Evolutionary conservation across 805 yeast genomes (phyloP).

Genomic region (Isabelozyma gotoi): DNA sequence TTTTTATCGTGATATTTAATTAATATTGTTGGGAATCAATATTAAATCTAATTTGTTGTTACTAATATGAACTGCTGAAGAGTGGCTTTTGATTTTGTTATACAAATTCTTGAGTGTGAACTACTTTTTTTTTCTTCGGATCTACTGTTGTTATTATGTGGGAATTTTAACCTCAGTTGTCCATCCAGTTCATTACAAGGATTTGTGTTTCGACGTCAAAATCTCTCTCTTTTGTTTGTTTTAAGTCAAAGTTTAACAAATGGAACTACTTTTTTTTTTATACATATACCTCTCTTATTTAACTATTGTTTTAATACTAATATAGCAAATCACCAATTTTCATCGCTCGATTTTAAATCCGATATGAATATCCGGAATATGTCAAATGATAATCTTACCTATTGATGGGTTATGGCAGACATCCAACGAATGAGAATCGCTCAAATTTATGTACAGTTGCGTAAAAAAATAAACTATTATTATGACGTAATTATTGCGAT

Average conservation of each 20-base stretch:
- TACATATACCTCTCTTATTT: not conserved
- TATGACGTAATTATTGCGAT: not conserved
- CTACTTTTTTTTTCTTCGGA: not conserved
- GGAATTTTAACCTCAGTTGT: slow-evolving; percentile 1
- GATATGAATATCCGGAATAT: not conserved
- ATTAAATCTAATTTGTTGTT: not conserved
- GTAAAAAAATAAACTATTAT: not conserved
- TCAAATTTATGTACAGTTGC: not conserved
- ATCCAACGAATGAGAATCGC: not conserved
- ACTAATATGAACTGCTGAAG: not conserved
- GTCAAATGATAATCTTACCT: not conserved
- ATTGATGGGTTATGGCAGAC: not conserved
- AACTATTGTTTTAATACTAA: slow-evolving; percentile 1
- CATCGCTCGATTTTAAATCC: not conserved
- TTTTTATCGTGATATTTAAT: slow-evolving; percentile 1
- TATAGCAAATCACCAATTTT: not conserved
- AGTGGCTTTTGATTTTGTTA: not conserved
- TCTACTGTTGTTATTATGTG: slow-evolving; percentile 1
- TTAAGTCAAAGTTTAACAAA: not conserved
- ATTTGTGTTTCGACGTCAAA: not conserved
- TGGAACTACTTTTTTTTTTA: not conserved
- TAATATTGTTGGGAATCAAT: not conserved
- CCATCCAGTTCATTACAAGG: not conserved
- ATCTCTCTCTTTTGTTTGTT: not conserved
- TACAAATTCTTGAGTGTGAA: no score